A percentile compares a stretch with the other conserved stretches of the same genome.
phyloP scores from a whole-genome alignment of 208 protist genomes.

The Acanthamoeba triangularis region DNA sequence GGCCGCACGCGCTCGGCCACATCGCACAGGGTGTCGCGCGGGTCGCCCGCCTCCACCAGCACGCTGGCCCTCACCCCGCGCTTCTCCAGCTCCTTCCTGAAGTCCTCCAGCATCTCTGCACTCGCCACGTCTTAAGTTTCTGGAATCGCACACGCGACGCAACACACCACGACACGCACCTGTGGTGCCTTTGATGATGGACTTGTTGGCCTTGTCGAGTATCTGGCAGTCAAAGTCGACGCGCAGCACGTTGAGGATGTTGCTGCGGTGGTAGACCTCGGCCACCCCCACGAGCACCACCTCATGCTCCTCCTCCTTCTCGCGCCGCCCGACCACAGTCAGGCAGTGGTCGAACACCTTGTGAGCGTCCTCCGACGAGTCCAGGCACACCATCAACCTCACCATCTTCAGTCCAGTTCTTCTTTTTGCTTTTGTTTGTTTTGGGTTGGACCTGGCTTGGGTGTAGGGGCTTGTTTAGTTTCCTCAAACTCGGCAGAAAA shows the following conservation, averaged over 20 bases:
- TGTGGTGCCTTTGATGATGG: conserved; percentile 51
- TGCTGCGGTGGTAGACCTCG: conserved; percentile 21
- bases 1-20: background rate
- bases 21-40: conserved; percentile 11
- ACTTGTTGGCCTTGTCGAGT: conserved; percentile 66
- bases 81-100: conserved; percentile 13
- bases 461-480: too few species aligned
- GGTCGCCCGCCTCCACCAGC: conserved; percentile 53
- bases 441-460: too few species aligned
- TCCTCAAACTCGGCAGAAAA: too few species aligned
- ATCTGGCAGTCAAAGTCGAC: conserved; percentile 68
- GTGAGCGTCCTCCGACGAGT: background rate
- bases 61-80: background rate
- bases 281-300: conserved; percentile 13
- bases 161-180: background rate
- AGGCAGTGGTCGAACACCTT: conserved; percentile 24
- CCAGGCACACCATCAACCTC: conserved; percentile 52
- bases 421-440: too few species aligned
- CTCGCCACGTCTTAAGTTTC: background rate
- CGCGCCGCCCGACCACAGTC: background rate
- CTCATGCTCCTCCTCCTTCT: background rate
- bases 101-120: conserved; percentile 59
- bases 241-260: conserved; percentile 53
- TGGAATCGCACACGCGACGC: background rate
- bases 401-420: background rate